These are phyloP conservation scores for Blastomyces gilchristii DNA, from an alignment of 2,329 filamentous ascomycete genomes.

Conservation along the genomic window DNA sequence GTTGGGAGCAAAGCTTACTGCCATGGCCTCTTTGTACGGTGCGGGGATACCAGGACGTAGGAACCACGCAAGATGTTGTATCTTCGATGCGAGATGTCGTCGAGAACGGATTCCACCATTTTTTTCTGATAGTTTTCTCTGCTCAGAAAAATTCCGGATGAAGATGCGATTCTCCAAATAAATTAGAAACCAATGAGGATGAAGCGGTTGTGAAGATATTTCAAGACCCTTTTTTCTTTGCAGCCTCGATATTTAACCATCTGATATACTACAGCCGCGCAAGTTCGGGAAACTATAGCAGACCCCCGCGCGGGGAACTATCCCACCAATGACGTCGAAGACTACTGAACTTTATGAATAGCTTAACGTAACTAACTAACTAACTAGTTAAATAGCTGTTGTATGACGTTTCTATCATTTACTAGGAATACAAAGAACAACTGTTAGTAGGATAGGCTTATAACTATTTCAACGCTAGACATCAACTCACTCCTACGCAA, in stretches of 20 bases:
- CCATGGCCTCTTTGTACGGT: slow-evolving; percentile 94
- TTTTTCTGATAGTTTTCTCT: slow-evolving; percentile 13
- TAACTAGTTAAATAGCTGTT: too few species aligned
- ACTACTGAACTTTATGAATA: too few species aligned
- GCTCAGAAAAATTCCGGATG: background rate
- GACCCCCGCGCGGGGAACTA: background rate
- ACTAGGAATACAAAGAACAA: too few species aligned
- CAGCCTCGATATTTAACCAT: background rate
- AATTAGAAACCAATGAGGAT: background rate
- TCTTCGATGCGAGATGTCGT: slow-evolving; percentile 93
- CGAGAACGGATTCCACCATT: slow-evolving; percentile 68
- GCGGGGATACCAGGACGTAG: slow-evolving; percentile 90
- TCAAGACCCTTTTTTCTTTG: background rate
- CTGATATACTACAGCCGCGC: background rate
- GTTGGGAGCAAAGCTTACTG: slow-evolving; percentile 53
- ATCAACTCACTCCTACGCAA: too few species aligned
- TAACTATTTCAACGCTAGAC: too few species aligned
- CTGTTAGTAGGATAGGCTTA: too few species aligned
- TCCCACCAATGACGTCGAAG: background rate
- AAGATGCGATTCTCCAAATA: background rate
- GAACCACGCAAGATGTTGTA: slow-evolving; percentile 85
- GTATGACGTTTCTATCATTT: too few species aligned
- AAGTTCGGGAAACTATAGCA: background rate
- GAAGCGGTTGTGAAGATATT: background rate
- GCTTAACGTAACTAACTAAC: too few species aligned